Evolutionary conservation across 2,329 filamentous ascomycete genomes (phyloP).

Genomic region (Claviceps humidiphila): DNA sequence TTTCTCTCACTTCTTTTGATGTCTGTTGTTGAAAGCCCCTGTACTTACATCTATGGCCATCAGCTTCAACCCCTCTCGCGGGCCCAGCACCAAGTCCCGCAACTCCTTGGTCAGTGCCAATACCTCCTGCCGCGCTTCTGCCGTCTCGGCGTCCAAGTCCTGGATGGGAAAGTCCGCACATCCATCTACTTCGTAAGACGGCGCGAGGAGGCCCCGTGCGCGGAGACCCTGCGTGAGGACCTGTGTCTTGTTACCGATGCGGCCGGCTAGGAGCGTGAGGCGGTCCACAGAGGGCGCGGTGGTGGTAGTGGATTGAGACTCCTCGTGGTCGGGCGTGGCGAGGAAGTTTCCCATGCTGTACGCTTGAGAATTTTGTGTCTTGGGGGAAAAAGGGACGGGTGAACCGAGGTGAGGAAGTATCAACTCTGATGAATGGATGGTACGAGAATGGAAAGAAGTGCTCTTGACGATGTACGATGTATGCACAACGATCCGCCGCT

Average conservation of each 20-base stretch:
- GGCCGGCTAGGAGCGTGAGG: slow-evolving; percentile 8
- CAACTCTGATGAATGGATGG: too few relatives aligned
- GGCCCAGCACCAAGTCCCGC: slow-evolving; percentile 11
- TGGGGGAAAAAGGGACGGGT: too few relatives aligned
- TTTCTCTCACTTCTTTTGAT: neutral
- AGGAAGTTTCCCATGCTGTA: slow-evolving; percentile 2
- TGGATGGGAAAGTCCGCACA: slow-evolving; percentile 9
- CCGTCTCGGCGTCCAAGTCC: slow-evolving; percentile 5
- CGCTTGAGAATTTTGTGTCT: neutral
- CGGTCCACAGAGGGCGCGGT: slow-evolving; percentile 7
- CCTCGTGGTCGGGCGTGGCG: neutral
- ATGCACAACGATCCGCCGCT: too few relatives aligned
- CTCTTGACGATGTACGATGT: too few relatives aligned
- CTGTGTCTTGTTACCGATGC: slow-evolving; percentile 10
- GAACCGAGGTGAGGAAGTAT: too few relatives aligned
- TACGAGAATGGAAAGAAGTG: too few relatives aligned
- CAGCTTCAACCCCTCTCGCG: slow-evolving; percentile 12
- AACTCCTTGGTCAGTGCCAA: slow-evolving; percentile 11
- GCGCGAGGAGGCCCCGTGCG: slow-evolving; percentile 10
- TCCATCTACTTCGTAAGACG: slow-evolving; percentile 10
- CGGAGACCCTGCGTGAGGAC: slow-evolving; percentile 8
- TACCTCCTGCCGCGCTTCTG: slow-evolving; percentile 9
- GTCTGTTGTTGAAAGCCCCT: neutral
- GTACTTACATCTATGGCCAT: slow-evolving; percentile 16
- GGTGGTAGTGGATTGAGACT: neutral